phyloP scores from a whole-genome alignment of 306 rosid genomes.

The Castanopsis chinensis region DNA sequence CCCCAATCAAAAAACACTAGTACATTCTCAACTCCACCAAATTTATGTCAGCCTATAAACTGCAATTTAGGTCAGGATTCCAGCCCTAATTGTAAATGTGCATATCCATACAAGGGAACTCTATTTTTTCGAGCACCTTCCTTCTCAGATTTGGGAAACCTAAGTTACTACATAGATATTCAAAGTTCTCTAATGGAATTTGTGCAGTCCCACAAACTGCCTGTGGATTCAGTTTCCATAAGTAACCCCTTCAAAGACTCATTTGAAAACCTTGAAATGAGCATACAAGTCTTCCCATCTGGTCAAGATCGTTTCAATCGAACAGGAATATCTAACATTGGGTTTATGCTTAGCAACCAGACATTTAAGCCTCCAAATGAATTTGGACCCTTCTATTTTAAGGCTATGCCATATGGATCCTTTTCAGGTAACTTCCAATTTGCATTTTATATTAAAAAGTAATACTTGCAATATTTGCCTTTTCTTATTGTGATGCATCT shows the following conservation, averaged over 20 bases:
- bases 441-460: background rate
- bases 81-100: constrained; percentile 44
- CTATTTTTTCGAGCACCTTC: constrained; percentile 30
- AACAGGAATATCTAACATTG: constrained; percentile 7
- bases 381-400: constrained; percentile 25
- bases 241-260: background rate
- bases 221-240: constrained; percentile 26
- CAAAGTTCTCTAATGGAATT: background rate
- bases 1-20: background rate
- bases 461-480: background rate
- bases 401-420: constrained; percentile 2
- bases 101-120: constrained; percentile 34
- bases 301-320: constrained; percentile 20
- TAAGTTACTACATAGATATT: constrained; percentile 3
- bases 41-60: background rate
- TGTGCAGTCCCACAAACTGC: background rate
- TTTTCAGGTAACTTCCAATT: constrained; percentile 37
- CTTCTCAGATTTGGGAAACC: constrained; percentile 1
- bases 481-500: too few species aligned
- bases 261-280: constrained; percentile 8
- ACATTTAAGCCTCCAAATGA: constrained; percentile 5
- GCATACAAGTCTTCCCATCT: constrained; percentile 25
- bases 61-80: constrained; percentile 6
- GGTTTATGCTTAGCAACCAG: constrained; percentile 38
- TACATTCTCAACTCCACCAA: background rate